A percentile compares a stretch with the other conserved stretches of the same genome.
Conservation (phyloP, 2,329 filamentous ascomycete genomes). For the Fusarium xyrophilum region DNA sequence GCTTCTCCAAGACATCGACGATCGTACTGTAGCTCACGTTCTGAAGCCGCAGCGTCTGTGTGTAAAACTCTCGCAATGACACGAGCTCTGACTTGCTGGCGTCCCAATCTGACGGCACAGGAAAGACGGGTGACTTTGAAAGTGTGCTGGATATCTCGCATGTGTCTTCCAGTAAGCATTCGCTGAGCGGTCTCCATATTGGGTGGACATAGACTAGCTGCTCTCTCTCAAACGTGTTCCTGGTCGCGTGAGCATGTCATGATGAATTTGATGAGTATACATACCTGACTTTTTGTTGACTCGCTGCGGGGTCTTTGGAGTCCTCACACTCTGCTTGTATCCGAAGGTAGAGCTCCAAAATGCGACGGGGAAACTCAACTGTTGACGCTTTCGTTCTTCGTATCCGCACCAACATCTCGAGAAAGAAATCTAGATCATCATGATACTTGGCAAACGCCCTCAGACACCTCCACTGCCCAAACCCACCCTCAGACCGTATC, state of each 20-base stretch:
- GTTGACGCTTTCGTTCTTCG: conserved; percentile 21
- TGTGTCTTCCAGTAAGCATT: conserved; percentile 33
- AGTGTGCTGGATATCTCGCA: conserved; percentile 34
- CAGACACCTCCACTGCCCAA: conserved; percentile 33
- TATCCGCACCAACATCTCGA: conserved; percentile 34
- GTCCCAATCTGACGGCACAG: conserved; percentile 32
- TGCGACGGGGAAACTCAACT: conserved; percentile 34
- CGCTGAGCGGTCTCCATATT: conserved; percentile 36
- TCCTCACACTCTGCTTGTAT: conserved; percentile 35
- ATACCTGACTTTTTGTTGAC: conserved; percentile 32
- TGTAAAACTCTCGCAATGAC: conserved; percentile 35
- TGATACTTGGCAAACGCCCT: conserved; percentile 26
- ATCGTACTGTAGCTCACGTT: conserved; percentile 27
- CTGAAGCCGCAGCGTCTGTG: conserved; percentile 27
- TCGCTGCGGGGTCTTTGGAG: conserved; percentile 14
- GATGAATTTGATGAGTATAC: conserved; percentile 1
- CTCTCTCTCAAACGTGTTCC: conserved; percentile 31
- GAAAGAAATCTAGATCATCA: conserved; percentile 34
- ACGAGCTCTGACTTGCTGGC: conserved; percentile 34
- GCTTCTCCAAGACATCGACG: conserved; percentile 28
- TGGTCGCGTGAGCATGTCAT: conserved; percentile 4
- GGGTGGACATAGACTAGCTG: conserved; percentile 33
- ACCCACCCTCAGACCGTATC: conserved; percentile 25
- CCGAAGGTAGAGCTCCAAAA: conserved; percentile 37
- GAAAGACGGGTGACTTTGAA: conserved; percentile 36